Percentiles rank a stretch among this genome's conserved stretches.
phyloP scores from a whole-genome alignment of 768 basidiomycete genomes.

The Sutorius australiensis region DNA sequence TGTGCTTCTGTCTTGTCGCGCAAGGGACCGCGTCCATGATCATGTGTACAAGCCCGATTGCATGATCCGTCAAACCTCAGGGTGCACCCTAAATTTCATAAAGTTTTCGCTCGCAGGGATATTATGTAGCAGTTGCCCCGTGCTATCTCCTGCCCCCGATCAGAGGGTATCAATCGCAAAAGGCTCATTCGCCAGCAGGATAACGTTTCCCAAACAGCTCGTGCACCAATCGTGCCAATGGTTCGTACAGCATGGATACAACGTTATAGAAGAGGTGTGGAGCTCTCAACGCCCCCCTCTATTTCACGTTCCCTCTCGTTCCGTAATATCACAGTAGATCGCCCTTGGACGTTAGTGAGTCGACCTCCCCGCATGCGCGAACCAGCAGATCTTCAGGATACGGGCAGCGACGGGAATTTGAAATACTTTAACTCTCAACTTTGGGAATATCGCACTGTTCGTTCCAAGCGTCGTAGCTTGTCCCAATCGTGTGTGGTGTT shows the following conservation, averaged over 20 bases:
- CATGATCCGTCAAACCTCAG: conserved; percentile 22
- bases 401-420: conserved; percentile 19
- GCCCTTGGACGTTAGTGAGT: conserved; percentile 7
- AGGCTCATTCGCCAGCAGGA: conserved; percentile 11
- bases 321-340: conserved; percentile 5
- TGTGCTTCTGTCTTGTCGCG: conserved; percentile 11
- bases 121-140: conserved; percentile 30
- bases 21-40: conserved; percentile 7
- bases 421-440: conserved; percentile 27
- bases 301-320: conserved; percentile 1
- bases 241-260: conserved; percentile 20
- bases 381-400: conserved; percentile 17
- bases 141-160: conserved; percentile 26
- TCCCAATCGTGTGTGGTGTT: background rate
- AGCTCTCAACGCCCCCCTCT: conserved; percentile 9
- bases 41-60: conserved; percentile 6
- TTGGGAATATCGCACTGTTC: background rate
- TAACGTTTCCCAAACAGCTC: conserved; percentile 20
- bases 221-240: conserved; percentile 8
- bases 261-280: conserved; percentile 22
- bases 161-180: conserved; percentile 15
- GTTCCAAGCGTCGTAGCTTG: background rate
- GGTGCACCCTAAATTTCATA: conserved; percentile 30
- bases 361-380: conserved; percentile 9
- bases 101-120: conserved; percentile 21